Evolutionary conservation across 2,329 filamentous ascomycete genomes (phyloP).

Genomic region (Trichophyton rubrum): DNA sequence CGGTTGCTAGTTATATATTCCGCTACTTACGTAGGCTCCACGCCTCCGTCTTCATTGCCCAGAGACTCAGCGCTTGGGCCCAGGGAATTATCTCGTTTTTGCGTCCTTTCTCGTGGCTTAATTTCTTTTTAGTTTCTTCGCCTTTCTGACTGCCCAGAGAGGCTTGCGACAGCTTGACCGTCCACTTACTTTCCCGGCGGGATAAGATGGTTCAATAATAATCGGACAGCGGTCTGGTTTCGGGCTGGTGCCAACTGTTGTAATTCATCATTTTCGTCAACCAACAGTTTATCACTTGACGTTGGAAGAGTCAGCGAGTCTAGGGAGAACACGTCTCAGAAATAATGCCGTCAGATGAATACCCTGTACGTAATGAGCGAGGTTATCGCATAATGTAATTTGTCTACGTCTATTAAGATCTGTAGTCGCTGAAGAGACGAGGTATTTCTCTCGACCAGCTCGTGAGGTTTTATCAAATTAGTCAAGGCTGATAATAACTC

Average conservation of each 20-base stretch:
- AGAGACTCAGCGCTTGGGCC: not conserved
- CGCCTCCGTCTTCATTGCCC: not conserved
- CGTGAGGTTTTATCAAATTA: not conserved
- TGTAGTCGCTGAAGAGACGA: not conserved
- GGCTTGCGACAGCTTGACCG: not conserved
- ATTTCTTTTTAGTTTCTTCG: not conserved
- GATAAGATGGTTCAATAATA: not conserved
- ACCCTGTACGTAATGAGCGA: not conserved
- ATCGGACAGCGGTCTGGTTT: not conserved
- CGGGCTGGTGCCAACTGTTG: not conserved
- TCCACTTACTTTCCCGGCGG: not conserved
- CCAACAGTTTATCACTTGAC: not conserved
- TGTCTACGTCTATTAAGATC: not conserved
- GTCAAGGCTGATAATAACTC: not conserved
- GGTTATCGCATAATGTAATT: not conserved
- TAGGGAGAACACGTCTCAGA: not conserved
- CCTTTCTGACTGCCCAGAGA: not conserved
- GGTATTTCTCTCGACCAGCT: not conserved
- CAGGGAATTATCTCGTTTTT: not conserved
- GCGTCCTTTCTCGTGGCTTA: not conserved
- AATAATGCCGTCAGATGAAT: not conserved
- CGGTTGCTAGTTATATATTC: not conserved
- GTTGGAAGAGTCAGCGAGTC: not conserved
- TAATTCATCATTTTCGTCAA: not conserved
- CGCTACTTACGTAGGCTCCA: not conserved